These are phyloP conservation scores for Oryza brachyantha DNA, from an alignment of 176 grass and related monocot genomes.

Conservation along the genomic window DNA sequence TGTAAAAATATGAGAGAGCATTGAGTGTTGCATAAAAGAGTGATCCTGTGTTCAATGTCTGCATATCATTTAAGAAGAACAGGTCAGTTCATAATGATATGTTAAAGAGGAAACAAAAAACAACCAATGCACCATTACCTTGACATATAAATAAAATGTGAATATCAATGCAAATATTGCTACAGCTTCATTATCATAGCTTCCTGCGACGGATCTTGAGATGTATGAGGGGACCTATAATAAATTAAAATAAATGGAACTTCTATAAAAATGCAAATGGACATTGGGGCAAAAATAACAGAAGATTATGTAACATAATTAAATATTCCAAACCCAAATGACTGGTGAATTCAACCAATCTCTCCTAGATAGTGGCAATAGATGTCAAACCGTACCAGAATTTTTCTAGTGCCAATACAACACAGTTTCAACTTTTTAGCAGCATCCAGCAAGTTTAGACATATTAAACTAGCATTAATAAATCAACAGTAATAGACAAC, in stretches of 20 bases:
- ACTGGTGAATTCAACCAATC: not conserved
- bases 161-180: conserved; percentile 97
- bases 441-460: not conserved
- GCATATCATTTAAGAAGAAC: conserved; percentile 34
- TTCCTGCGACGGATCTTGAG: conserved; percentile 97
- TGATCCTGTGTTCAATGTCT: conserved; percentile 97
- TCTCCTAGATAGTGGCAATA: conserved; percentile 19
- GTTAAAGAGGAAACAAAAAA: conserved; percentile 16
- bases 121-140: conserved; percentile 50
- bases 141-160: conserved; percentile 99
- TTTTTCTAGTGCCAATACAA: not conserved
- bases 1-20: conserved; percentile 98
- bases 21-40: conserved; percentile 98
- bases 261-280: conserved; percentile 5
- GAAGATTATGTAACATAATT: conserved; percentile 11
- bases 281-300: not conserved
- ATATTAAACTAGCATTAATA: not conserved
- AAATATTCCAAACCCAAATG: conserved; percentile 21
- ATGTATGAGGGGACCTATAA: conserved; percentile 95
- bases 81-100: conserved; percentile 27
- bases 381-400: not conserved
- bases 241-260: conserved; percentile 16
- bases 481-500: not conserved
- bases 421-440: not conserved
- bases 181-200: conserved; percentile 99